These are phyloP conservation scores for Podaxis sp. DNA, from an alignment of 768 basidiomycete genomes.

Conservation along the genomic window DNA sequence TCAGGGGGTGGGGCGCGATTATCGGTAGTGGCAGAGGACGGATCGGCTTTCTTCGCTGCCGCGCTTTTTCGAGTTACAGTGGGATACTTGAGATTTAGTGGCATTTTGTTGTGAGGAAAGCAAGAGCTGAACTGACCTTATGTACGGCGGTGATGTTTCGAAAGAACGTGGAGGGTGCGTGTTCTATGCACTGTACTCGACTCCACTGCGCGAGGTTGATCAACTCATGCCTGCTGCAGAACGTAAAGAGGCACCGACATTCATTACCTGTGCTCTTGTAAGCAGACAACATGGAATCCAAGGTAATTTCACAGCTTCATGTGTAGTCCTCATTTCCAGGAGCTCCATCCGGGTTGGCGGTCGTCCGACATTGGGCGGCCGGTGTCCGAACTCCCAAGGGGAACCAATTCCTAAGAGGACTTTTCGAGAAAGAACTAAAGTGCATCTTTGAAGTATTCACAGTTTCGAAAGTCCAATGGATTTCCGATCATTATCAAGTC, in stretches of 20 bases:
- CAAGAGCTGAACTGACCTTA: conserved; percentile 1
- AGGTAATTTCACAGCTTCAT: background rate
- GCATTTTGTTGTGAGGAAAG: conserved; percentile 7
- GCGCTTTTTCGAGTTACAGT: conserved; percentile 1
- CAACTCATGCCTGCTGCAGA: background rate
- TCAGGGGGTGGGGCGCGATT: no score
- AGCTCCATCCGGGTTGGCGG: background rate
- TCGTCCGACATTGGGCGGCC: no score
- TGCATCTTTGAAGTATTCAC: no score
- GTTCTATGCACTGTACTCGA: conserved; percentile 1
- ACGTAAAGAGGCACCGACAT: background rate
- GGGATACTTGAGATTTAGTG: conserved; percentile 5
- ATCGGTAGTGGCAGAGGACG: no score
- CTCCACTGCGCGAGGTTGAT: background rate
- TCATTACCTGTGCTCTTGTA: background rate
- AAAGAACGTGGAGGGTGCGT: conserved; percentile 9
- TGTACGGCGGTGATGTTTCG: conserved; percentile 7
- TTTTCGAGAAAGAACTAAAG: no score
- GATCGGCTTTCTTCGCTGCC: background rate
- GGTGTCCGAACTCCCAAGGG: no score
- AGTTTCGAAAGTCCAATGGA: no score
- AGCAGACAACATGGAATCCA: background rate
- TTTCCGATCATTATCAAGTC: no score
- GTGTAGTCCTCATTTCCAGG: background rate
- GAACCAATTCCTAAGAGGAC: no score